Base-by-base conservation (phyloP, 2,329 filamentous ascomycete species). In the Diaporthe aspalathi region DNA sequence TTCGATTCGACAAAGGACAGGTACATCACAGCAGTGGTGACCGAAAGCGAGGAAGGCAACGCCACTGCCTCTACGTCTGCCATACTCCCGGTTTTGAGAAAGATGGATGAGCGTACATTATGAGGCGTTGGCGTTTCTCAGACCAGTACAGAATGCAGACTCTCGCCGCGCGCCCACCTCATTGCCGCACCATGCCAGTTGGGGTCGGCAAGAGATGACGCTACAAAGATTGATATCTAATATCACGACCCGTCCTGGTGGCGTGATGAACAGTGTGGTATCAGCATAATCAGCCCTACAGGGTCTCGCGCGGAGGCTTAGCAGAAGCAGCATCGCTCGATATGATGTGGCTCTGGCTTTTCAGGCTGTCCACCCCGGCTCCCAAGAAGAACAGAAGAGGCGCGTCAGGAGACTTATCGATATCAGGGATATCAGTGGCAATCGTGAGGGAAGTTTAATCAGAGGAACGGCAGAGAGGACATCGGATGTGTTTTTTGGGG, bases 1-100 rank as follows among this genome's bases (percentile, higher is more conserved):
- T 98, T 97, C 79, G 96, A 99, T 80, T 93, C 95, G 60, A 99
- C 96, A 1, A 93, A 92, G 17, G 93, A 94, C 5, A 92, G 94
- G 76, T 95, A 94, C 78, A 91, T 98, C 74, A 92, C 93, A 49
- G 93, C 95, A 81, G 92, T 99, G 50, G 90, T 98, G 63, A 98
- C 94, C 3, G 96, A 99, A 83, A 91, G 98, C 66, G 91, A 98
- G 71, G 97, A 94, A 14, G 96, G 98, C 81, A 91, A 95, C 79
- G 96, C 95, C 52, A 93, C 90, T 77, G 88, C 97, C 74, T 93
- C 94, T 65, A 93, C 94, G 0, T 95, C 92, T 76, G 94, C 94
- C 9, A 94, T 98, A 52, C 92, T 94, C 14, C 84, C 87, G 40
- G 84, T 89, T 74, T 78, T 90, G 75, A 82, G 87, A 73, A 90